phyloP scores from a whole-genome alignment of 1,284 basidiomycete genomes.

The Marasmius sp. region DNA sequence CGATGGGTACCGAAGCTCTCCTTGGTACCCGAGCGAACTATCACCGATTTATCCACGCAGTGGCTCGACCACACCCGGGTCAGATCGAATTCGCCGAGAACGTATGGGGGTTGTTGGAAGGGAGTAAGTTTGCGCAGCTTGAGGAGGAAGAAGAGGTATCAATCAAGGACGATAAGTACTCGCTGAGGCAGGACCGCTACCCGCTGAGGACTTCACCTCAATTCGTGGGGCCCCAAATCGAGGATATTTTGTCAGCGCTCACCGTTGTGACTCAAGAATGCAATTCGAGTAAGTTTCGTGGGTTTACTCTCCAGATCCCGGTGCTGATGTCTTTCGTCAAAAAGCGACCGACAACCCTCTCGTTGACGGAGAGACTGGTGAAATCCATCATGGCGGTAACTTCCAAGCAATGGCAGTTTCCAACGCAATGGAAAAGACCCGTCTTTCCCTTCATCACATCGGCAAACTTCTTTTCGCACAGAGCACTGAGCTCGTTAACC shows the following conservation, averaged over 20 bases:
- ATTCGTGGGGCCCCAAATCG: conserved; percentile 84
- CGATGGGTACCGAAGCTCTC: conserved; percentile 83
- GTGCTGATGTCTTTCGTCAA: not conserved
- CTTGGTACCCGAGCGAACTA: conserved; percentile 72
- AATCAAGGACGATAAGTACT: conserved; percentile 69
- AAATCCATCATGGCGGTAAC: conserved; percentile 82
- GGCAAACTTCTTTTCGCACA: conserved; percentile 88
- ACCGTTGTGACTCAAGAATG: conserved; percentile 73
- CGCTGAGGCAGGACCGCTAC: conserved; percentile 75
- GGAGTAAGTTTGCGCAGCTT: conserved; percentile 63
- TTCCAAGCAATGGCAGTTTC: conserved; percentile 88
- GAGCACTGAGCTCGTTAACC: conserved; percentile 81
- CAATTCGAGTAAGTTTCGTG: conserved; percentile 72
- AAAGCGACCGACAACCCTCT: conserved; percentile 78
- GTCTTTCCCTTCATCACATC: conserved; percentile 77
- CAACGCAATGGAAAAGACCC: conserved; percentile 87
- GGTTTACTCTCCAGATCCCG: conserved; percentile 5
- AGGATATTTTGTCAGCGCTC: conserved; percentile 72
- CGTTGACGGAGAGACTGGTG: conserved; percentile 64
- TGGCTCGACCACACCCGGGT: conserved; percentile 83
- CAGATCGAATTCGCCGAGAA: conserved; percentile 77
- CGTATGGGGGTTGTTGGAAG: conserved; percentile 70
- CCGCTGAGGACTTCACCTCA: conserved; percentile 78
- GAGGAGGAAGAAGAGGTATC: conserved; percentile 58
- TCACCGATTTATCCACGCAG: conserved; percentile 77